A percentile compares a stretch with the other conserved stretches of the same genome.
Conservation (phyloP, 176 grass and related monocot genomes). For the Puccinellia tenuiflora region DNA sequence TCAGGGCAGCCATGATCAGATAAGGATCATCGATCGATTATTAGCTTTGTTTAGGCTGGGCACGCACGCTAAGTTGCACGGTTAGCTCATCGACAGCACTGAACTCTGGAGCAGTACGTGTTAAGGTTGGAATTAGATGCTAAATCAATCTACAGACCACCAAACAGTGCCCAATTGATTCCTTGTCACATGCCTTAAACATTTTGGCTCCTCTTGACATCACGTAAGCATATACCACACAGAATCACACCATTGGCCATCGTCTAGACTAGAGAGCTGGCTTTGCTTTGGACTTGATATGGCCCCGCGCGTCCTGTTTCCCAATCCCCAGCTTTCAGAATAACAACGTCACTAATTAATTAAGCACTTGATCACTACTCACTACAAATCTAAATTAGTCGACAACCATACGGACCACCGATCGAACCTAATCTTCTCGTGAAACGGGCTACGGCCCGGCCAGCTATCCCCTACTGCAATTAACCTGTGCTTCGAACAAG, state of each 20-base stretch:
- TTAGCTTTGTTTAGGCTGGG: slow-evolving; percentile 7
- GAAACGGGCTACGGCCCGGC: background rate
- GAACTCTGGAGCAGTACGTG: too few relatives aligned
- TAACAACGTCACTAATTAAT: too few relatives aligned
- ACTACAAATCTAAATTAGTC: too few relatives aligned
- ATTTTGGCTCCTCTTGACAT: slow-evolving; percentile 13
- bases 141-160: background rate
- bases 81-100: background rate
- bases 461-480: background rate
- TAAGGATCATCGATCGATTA: slow-evolving; percentile 33
- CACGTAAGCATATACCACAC: slow-evolving; percentile 17
- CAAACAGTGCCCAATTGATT: slow-evolving; percentile 28
- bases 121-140: slow-evolving; percentile 31
- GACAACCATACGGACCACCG: too few relatives aligned
- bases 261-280: background rate
- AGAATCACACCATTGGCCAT: background rate
- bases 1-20: slow-evolving; percentile 9
- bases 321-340: too few relatives aligned
- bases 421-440: slow-evolving; percentile 53
- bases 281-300: slow-evolving; percentile 22
- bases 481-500: slow-evolving; percentile 4
- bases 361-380: too few relatives aligned
- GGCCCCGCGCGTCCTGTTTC: too few relatives aligned
- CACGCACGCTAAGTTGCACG: too few relatives aligned
- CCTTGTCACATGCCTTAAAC: slow-evolving; percentile 41